Conservation (phyloP, 257 asterid genomes). For the Primulina tabacum region DNA sequence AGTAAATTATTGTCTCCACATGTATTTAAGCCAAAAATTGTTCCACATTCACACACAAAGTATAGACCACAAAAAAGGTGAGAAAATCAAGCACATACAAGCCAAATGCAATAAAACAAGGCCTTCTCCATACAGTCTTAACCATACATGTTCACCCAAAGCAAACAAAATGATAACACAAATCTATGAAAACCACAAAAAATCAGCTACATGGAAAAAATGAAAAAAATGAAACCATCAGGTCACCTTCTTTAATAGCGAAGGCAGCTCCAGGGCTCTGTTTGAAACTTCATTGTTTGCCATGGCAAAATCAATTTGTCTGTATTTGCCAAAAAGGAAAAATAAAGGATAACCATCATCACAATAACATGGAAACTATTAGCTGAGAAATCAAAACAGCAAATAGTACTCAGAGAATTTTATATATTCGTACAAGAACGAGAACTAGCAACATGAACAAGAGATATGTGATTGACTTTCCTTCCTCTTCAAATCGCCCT, state of each 20-base stretch:
- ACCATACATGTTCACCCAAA: not conserved
- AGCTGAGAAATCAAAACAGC: not conserved
- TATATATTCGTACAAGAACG: not conserved
- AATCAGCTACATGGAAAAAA: not conserved
- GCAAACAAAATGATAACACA: not conserved
- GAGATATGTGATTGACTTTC: not conserved
- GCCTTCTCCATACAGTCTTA: not conserved
- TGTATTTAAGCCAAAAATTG: not conserved
- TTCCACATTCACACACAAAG: not conserved
- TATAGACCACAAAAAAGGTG: not conserved
- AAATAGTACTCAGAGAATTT: not conserved
- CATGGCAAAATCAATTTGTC: constrained; percentile 76
- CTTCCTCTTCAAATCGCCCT: not conserved
- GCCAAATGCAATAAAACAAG: not conserved
- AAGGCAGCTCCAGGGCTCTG: constrained; percentile 62
- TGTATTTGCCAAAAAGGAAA: constrained; percentile 31
- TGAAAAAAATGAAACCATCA: constrained; percentile 23
- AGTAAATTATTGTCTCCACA: not conserved
- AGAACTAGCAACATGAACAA: not conserved
- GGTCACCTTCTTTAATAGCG: constrained; percentile 67
- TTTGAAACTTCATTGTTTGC: constrained; percentile 54
- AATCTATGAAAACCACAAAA: not conserved
- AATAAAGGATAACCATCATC: not conserved
- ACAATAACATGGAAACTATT: not conserved
- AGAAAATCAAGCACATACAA: not conserved